These are phyloP conservation scores for Actinomucor elegans DNA, from an alignment of 371 early-diverging fungal genomes.

Conservation along the genomic window DNA sequence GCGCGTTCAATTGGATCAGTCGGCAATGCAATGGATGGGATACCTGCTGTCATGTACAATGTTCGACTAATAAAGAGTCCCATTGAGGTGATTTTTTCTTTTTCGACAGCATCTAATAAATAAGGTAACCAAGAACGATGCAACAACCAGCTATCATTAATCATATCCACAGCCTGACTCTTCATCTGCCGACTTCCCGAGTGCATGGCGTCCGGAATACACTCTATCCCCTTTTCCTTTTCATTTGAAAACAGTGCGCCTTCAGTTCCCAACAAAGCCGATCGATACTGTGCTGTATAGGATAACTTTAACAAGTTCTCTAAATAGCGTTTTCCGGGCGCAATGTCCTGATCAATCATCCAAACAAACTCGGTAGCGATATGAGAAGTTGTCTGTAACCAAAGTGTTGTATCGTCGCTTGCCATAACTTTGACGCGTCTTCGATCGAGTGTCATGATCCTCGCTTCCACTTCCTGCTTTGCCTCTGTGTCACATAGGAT, in stretches of 20 bases:
- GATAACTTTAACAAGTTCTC: constrained; percentile 47
- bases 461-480: constrained; percentile 20
- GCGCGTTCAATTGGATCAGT: constrained; percentile 25
- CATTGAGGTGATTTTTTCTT: background rate
- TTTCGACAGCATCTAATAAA: constrained; percentile 1
- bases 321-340: constrained; percentile 48
- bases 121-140: constrained; percentile 38
- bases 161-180: constrained; percentile 30
- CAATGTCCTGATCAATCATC: constrained; percentile 46
- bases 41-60: constrained; percentile 27
- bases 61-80: constrained; percentile 25
- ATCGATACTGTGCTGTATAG: constrained; percentile 41
- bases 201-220: constrained; percentile 17
- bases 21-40: constrained; percentile 36
- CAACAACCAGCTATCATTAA: constrained; percentile 39
- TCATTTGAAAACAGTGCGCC: constrained; percentile 17
- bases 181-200: constrained; percentile 8
- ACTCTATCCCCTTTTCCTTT: constrained; percentile 7
- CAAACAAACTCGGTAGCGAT: constrained; percentile 49
- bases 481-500: constrained; percentile 32
- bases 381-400: constrained; percentile 40
- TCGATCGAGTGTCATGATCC: constrained; percentile 23
- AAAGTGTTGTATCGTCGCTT: constrained; percentile 18
- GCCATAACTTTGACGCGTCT: constrained; percentile 35
- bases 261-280: constrained; percentile 49